Evolutionary conservation across 257 asterid genomes (phyloP), one percentile per base, ranked within the genome.

Genomic region (Plantago major): DNA sequence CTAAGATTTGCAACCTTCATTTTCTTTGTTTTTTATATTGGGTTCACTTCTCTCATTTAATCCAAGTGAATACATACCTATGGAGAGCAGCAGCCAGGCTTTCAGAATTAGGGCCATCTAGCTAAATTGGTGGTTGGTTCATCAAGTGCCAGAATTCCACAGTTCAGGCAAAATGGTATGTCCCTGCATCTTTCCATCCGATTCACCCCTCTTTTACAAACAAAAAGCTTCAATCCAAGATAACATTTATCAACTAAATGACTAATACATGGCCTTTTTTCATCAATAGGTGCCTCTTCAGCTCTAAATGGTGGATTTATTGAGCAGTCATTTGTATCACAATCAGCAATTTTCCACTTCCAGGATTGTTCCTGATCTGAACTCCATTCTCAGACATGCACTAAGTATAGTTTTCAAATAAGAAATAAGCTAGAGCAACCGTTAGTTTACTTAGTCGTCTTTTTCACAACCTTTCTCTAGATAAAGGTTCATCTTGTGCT

Each of bases 51-150:
- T 3, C 5, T 30, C 37, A 30, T 30, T 30, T 30, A 30, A 15
- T 38, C 19, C 26, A 10, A 54, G 16, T 40, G 45, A 16, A 38
- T 30, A n/a, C 67, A 50, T 72, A 88, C 98, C 96, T 86, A 50
- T 83, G 87, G 66, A 93, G 95, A 66, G 99, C 96, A 22, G 95
- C 91, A 57, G 99, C 99, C 33, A 93, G 99, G 74, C 85, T 75
- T 72, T 89, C 99, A 30, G 88, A 75, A 71, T 93, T 89, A 15
- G 99, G 96, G 65, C 84, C 88, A 61, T 93, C n/a, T n/a, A n/a
- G n/a, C 99, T 64, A 93, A 67, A 74, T 93, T 93, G 38, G 99
- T 93, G 54, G 99, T 93, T 44, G 99, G 97, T 74, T 93, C 99
- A 75, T 93, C 99, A 51, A 89, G 95, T 67, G 99, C 99, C 49